Evolutionary conservation across 179 eudicot species (phyloP), one percentile per base, ranked within the genome.

Genomic region (Beta macrorhiza): DNA sequence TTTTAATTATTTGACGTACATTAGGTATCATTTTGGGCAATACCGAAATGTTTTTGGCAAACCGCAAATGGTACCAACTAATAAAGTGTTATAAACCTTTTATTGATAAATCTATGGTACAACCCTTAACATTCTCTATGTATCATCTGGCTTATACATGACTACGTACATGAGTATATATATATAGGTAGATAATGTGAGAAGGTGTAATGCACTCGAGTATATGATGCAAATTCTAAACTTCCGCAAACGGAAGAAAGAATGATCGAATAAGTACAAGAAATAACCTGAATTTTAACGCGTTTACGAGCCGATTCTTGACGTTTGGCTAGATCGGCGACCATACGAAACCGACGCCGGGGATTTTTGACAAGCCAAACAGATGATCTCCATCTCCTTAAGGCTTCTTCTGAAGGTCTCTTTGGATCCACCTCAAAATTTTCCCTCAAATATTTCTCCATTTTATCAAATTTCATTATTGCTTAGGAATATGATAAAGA

Each of bases 351-450:
- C 10, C 97, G 85, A 4, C 97, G 90, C 16, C 93, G 88, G 13
- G 95, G 97, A 83, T 93, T 93, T 81, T 93, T 93, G 78, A 92
- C 97, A 55, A 93, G 85, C 87, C 95, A 87, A 25, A 86, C 93
- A 8, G 97, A 89, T 0, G 88, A 86, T 87, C 97, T 81, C 97
- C 97, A 93, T 89, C 91, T 67, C 79, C 68, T 58, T 19, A 93
- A 51, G 0, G 91, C 91, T 73, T 93, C 95, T 61, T 92, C 92
- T 0, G 97, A 85, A 7, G 97, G 90, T 72, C 91, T 81, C 84
- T 93, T 93, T 0, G 89, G 76, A 12, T 90, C 88, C 9, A 93
- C 92, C 15, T 90, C 97, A 52, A 93, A 93, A 79, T 93, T 87
- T 49, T 89, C 81, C 78, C 81, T 87, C 87, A 93, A 83, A 76